Evolutionary conservation across 306 rosid genomes (phyloP).

Genomic region (Gleditsia sinensis): DNA sequence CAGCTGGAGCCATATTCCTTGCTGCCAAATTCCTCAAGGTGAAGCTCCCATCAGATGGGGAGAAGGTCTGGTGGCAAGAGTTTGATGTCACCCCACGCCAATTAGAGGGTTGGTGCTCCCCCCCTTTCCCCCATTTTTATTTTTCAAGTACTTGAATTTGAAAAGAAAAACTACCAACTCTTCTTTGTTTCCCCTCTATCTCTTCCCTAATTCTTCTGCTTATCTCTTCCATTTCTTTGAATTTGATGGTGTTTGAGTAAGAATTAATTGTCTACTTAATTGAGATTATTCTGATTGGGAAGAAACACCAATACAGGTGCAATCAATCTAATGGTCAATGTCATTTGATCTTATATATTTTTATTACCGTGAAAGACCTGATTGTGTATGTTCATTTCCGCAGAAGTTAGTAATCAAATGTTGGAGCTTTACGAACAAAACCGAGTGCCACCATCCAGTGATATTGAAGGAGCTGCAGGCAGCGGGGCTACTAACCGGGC

Average conservation of each 20-base stretch:
- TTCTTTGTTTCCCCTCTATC: constrained; percentile 26
- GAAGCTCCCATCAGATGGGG: constrained; percentile 98
- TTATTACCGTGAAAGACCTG: constrained; percentile 25
- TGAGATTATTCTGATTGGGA: not conserved
- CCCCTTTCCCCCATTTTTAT: too few species aligned
- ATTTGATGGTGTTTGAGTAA: constrained; percentile 10
- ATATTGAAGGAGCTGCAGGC: constrained; percentile 69
- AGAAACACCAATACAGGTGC: constrained; percentile 2
- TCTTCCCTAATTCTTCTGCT: constrained; percentile 10
- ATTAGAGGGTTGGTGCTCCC: constrained; percentile 99
- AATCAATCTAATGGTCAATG: not conserved
- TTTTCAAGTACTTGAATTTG: too few species aligned
- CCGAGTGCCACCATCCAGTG: constrained; percentile 70
- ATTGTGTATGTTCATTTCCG: constrained; percentile 45
- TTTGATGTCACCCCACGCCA: constrained; percentile 99
- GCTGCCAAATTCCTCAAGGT: constrained; percentile 99
- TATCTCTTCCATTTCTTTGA: not conserved
- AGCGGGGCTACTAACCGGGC: constrained; percentile 54
- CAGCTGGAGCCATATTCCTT: constrained; percentile 99
- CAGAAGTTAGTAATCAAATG: constrained; percentile 99
- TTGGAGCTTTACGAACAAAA: constrained; percentile 94
- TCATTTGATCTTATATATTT: not conserved
- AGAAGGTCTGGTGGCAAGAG: constrained; percentile 99
- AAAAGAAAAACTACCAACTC: constrained; percentile 38
- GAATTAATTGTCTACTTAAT: constrained; percentile 13